Base-by-base conservation (phyloP, 2,329 filamentous ascomycete species). In the Fusarium continuum region DNA sequence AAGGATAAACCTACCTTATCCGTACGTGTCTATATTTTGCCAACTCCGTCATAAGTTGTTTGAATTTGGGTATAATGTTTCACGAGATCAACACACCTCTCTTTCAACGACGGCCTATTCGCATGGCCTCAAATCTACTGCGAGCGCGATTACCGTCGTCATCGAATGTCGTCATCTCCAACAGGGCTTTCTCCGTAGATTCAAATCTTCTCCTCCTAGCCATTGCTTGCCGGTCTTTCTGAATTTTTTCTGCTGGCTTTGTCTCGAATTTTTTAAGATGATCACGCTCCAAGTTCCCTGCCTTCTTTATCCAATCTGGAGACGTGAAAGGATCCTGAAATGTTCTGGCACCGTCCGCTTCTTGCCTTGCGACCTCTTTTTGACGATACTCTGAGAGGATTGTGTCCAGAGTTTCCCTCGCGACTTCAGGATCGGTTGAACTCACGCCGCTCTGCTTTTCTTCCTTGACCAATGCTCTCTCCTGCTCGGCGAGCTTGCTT, bases 401-500 rank as follows among this genome's bases (percentile, higher is more conserved):
- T 5, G 19, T 45, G 22, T 64, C 54, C 9, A 64, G 32, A 9
- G 25, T 63, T 51, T 64, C 29, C 35, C 31, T 46, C 19, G 40
- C 54, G 9, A 53, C 31, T 23, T 41, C 13, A 14, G 47, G 23
- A 23, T 65, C 45, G 9, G 44, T 45, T 22, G 45, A 20, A 16
- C 43, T n/a, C 11, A 20, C 16, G 23, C 43, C 44, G 16, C 22
- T 48, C 34, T 43, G 5, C 28, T 47, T 51, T 40, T 75, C 71
- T 47, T 69, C 55, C 43, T 72, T 61, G 7, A 61, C 67, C 26
- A 75, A 55, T 8, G 35, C 49, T 53, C 70, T 74, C 68, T 83
- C 82, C 10, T 73, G 64, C 36, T 79, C 71, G 6, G 78, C 72
- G 20, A 84, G 72, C 28, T 75, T 61, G 53, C 77, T 67, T 49